phyloP scores from a whole-genome alignment of 306 rosid genomes.

The Cyclanthera cordifolia region DNA sequence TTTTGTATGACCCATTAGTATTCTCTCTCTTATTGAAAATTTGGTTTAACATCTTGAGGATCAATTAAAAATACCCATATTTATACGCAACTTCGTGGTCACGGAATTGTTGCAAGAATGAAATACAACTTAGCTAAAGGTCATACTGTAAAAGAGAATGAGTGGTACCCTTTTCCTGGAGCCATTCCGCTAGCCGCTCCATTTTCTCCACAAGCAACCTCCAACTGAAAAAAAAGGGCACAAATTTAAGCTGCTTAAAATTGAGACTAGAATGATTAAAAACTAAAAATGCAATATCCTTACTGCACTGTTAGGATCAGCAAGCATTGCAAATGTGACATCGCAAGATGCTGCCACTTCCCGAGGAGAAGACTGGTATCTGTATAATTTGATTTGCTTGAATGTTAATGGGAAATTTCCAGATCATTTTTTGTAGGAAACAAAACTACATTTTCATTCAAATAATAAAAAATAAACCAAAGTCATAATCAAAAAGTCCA shows the following conservation, averaged over 20 bases:
- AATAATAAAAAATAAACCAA: too few species aligned
- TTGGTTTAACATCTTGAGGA: neutral
- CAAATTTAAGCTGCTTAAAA: constrained; percentile 14
- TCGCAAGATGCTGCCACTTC: constrained; percentile 92
- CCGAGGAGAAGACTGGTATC: constrained; percentile 70
- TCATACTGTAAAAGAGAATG: neutral
- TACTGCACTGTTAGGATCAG: constrained; percentile 93
- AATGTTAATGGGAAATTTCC: constrained; percentile 1
- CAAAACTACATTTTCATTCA: neutral
- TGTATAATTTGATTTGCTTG: constrained; percentile 19
- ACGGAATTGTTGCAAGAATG: neutral
- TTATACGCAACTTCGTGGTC: neutral
- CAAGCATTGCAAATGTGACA: constrained; percentile 95
- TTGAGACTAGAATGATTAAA: neutral
- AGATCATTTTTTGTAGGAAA: neutral
- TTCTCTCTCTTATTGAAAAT: neutral
- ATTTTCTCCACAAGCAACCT: constrained; percentile 72
- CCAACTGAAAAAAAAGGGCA: constrained; percentile 33
- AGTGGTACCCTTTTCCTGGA: constrained; percentile 76
- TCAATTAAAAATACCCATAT: neutral
- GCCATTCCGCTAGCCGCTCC: constrained; percentile 74
- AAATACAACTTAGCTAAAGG: neutral
- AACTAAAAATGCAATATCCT: constrained; percentile 28
- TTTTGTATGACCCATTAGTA: neutral
- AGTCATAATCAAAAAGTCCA: too few species aligned